Evolutionary conservation across 257 asterid genomes (phyloP), one percentile per base, ranked within the genome.

Genomic region (Salvia splendens): DNA sequence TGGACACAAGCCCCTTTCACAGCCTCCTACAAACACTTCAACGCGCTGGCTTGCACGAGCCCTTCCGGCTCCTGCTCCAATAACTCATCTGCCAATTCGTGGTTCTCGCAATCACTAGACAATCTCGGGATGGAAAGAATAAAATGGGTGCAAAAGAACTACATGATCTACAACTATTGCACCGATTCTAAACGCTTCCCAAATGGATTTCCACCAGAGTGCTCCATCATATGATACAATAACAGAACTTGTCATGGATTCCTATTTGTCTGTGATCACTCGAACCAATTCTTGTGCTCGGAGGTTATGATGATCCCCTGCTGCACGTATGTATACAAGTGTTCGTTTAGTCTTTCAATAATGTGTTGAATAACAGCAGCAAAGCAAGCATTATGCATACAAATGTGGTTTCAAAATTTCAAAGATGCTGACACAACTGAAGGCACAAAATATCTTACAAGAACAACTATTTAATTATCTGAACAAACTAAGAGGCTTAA

Each of bases 1-100:
- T 86, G 92, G 92, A 46, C 71, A 2, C 69, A 79, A 56, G 89
- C 92, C 20, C 92, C 92, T 8, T 86, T 86, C 75, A 71, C 75
- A 12, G 92, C 92, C 38, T 79, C 87, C n/a, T 85, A 64, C 74
- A 64, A 65, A 5, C 75, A 75, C 72, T 85, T 79, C 78, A 83
- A 75, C 16, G 85, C 82, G 7, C 79, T 74, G 10, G 66, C 69
- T 15, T 80, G 86, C 57, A 53, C 61, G 48, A 41, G 51, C 12
- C 4, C 17, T n/a, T 48, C 75, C 11, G 12, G n/a, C n/a, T 75
- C 87, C 4, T 82, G 87, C 74, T 69, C 85, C 52, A 54, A 51
- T 1, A 68, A 71, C 16, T 66, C 74, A 4, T 33, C 71, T 5
- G 49, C 69, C 8, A 47, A n/a, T 48, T 61, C 83, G 2, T 83